These are phyloP conservation scores for Rhodomyrtus tomentosa DNA, from an alignment of 345 rosid species.

Conservation along the genomic window DNA sequence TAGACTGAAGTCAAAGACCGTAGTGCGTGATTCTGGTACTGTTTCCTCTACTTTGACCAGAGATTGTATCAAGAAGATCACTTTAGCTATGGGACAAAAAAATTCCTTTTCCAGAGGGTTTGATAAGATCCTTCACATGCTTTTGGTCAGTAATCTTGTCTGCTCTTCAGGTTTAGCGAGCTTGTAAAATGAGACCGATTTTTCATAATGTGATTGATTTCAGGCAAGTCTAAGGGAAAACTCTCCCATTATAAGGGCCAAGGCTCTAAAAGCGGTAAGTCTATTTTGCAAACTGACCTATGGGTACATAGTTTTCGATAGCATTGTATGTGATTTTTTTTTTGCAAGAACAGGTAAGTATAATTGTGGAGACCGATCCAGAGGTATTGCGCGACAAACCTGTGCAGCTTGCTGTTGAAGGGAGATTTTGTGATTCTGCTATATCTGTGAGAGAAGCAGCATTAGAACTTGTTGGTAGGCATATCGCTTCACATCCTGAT, in stretches of 20 bases:
- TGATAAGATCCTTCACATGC: slow-evolving; percentile 91
- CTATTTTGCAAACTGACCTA: neutral
- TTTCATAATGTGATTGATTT: slow-evolving; percentile 11
- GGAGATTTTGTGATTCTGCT: slow-evolving; percentile 98
- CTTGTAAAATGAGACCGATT: neutral
- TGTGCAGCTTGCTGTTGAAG: slow-evolving; percentile 95
- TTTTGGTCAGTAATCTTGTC: slow-evolving; percentile 61
- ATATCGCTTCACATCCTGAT: slow-evolving; percentile 96
- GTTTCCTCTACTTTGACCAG: slow-evolving; percentile 47
- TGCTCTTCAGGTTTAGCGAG: slow-evolving; percentile 2
- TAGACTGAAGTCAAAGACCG: slow-evolving; percentile 69
- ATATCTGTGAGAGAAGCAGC: slow-evolving; percentile 99
- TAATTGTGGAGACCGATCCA: slow-evolving; percentile 95
- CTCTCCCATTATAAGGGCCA: slow-evolving; percentile 91
- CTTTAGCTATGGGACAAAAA: slow-evolving; percentile 75
- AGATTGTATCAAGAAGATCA: slow-evolving; percentile 72
- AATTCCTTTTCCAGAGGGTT: slow-evolving; percentile 97
- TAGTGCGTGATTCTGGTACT: slow-evolving; percentile 71
- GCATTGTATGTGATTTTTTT: neutral
- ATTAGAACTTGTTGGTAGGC: slow-evolving; percentile 95
- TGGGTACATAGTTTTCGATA: neutral
- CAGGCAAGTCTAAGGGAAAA: slow-evolving; percentile 98
- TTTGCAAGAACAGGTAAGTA: slow-evolving; percentile 62
- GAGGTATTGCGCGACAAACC: slow-evolving; percentile 90
- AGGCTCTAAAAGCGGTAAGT: slow-evolving; percentile 84